Evolutionary conservation across 257 asterid genomes (phyloP).

Genomic region (Solanum habrochaites): DNA sequence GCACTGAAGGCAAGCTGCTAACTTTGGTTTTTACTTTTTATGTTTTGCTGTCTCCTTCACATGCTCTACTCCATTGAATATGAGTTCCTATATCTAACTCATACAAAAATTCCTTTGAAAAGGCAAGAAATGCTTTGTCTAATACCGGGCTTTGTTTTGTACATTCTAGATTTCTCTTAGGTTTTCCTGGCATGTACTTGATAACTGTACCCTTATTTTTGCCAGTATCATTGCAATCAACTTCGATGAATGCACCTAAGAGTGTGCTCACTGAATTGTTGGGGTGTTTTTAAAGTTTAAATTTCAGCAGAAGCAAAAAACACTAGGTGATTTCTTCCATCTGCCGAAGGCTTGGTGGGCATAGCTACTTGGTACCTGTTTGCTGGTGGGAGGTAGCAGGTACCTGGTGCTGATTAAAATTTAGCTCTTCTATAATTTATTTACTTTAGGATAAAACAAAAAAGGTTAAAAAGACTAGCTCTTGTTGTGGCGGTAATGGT

Average conservation of each 20-base stretch:
- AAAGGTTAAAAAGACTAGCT: background rate
- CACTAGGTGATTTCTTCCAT: background rate
- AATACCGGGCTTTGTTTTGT: background rate
- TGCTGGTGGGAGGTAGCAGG: background rate
- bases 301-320: background rate
- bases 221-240: background rate
- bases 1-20: conserved; percentile 70
- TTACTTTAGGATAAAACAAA: background rate
- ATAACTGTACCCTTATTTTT: background rate
- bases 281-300: background rate
- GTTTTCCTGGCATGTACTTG: background rate
- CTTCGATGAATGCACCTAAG: background rate
- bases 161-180: background rate
- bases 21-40: background rate
- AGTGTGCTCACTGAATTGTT: background rate
- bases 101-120: background rate
- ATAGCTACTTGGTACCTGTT: background rate
- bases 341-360: background rate
- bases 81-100: background rate
- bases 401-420: background rate
- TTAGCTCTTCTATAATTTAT: background rate
- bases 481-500: background rate
- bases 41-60: background rate
- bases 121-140: background rate
- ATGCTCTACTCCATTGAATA: background rate